phyloP scores from a whole-genome alignment of 2,329 filamentous ascomycete genomes.

The Ceratocystis diversiconidia region DNA sequence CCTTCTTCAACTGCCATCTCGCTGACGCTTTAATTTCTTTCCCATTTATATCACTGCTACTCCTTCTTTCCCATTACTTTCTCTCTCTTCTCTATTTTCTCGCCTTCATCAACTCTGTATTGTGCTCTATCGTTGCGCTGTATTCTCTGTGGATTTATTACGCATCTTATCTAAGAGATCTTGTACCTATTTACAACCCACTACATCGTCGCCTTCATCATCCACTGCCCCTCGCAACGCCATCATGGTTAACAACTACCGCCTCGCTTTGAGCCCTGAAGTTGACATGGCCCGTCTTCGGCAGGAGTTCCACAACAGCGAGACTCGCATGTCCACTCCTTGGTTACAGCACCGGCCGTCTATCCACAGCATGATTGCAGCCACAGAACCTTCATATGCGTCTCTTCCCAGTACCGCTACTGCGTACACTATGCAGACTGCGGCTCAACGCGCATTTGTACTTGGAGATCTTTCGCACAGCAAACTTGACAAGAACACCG shows the following conservation, averaged over 20 bases:
- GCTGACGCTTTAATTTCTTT: neutral
- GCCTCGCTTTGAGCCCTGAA: neutral
- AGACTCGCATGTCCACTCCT: neutral
- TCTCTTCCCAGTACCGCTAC: constrained; percentile 1
- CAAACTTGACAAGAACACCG: constrained; percentile 7
- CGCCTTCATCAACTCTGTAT: neutral
- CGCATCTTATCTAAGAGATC: neutral
- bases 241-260: constrained; percentile 11
- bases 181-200: neutral
- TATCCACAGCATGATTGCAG: constrained; percentile 18
- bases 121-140: neutral
- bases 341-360: constrained; percentile 11
- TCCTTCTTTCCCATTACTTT: neutral
- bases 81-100: neutral
- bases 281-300: constrained; percentile 1
- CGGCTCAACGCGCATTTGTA: constrained; percentile 16
- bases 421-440: neutral
- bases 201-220: neutral
- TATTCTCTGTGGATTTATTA: neutral
- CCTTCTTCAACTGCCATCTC: neutral
- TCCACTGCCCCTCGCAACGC: neutral
- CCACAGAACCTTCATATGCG: neutral
- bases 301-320: neutral
- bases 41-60: neutral
- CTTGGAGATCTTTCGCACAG: constrained; percentile 14